Percentiles rank a stretch among this genome's conserved stretches.
These are phyloP conservation scores for Betula pendula DNA, from an alignment of 306 rosid genomes.

Conservation along the genomic window DNA sequence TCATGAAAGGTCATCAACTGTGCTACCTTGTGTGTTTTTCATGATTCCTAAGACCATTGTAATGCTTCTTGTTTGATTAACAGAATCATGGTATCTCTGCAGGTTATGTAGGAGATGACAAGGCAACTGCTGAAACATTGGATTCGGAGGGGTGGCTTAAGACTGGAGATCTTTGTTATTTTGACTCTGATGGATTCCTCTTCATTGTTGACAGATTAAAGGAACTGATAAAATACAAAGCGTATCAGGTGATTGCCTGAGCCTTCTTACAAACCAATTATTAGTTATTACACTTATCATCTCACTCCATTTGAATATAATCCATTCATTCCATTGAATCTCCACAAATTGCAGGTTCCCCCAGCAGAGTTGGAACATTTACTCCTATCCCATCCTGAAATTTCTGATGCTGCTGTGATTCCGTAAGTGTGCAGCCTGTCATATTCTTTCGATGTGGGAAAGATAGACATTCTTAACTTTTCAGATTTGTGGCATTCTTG, in stretches of 20 bases:
- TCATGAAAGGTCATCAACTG: slow-evolving; percentile 62
- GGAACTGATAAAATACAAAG: slow-evolving; percentile 94
- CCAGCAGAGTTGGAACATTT: slow-evolving; percentile 86
- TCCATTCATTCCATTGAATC: slow-evolving; percentile 9
- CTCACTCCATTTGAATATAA: not conserved
- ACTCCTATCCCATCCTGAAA: slow-evolving; percentile 68
- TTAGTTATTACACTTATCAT: not conserved
- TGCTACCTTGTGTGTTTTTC: not conserved
- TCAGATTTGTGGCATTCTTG: not conserved
- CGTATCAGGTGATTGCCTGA: slow-evolving; percentile 65
- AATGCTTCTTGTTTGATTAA: not conserved
- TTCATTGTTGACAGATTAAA: slow-evolving; percentile 82
- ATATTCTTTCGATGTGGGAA: not conserved
- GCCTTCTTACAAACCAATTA: not conserved
- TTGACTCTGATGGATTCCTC: slow-evolving; percentile 79
- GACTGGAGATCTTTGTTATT: slow-evolving; percentile 92
- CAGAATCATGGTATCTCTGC: slow-evolving; percentile 12
- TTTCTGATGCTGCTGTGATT: slow-evolving; percentile 79
- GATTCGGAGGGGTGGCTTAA: slow-evolving; percentile 90
- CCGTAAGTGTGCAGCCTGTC: slow-evolving; percentile 54
- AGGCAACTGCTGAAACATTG: slow-evolving; percentile 77
- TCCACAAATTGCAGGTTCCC: slow-evolving; percentile 66
- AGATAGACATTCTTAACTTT: slow-evolving; percentile 4
- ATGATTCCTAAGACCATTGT: not conserved
- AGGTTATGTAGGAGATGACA: slow-evolving; percentile 86